These are phyloP conservation scores for Annulohypoxylon moriforme DNA, from an alignment of 495 filamentous ascomycete genomes.

Conservation along the genomic window DNA sequence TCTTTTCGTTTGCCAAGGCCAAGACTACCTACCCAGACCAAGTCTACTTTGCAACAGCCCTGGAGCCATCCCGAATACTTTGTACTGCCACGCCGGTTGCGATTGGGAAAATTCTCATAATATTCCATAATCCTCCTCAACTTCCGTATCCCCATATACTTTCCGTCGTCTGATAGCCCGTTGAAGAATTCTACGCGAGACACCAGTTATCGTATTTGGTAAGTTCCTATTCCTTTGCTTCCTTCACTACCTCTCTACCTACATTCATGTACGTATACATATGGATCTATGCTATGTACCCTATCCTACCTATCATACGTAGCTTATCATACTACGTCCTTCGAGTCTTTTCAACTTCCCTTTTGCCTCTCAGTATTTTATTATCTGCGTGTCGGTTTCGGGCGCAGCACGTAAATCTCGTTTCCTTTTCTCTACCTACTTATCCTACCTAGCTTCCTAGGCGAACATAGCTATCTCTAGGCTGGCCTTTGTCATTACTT, in stretches of 20 bases:
- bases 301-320: constrained; percentile 3
- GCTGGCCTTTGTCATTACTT: too few species aligned
- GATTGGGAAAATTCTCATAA: not conserved
- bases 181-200: constrained; percentile 42
- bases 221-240: constrained; percentile 15
- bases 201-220: constrained; percentile 19
- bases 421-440: not conserved
- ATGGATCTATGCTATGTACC: too few species aligned
- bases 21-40: constrained; percentile 2
- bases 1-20: constrained; percentile 10
- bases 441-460: not conserved
- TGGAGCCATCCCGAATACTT: not conserved
- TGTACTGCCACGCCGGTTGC: not conserved
- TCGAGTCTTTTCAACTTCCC: not conserved
- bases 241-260: not conserved
- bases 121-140: constrained; percentile 11
- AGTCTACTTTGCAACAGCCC: constrained; percentile 6
- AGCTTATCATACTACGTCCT: not conserved
- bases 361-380: not conserved
- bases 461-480: not conserved
- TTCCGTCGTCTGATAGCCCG: constrained; percentile 17
- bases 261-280: not conserved
- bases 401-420: constrained; percentile 9
- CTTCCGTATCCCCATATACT: constrained; percentile 12
- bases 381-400: constrained; percentile 1